phyloP scores from a whole-genome alignment of 2,329 filamentous ascomycete species.

The Trichoderma sp. region DNA sequence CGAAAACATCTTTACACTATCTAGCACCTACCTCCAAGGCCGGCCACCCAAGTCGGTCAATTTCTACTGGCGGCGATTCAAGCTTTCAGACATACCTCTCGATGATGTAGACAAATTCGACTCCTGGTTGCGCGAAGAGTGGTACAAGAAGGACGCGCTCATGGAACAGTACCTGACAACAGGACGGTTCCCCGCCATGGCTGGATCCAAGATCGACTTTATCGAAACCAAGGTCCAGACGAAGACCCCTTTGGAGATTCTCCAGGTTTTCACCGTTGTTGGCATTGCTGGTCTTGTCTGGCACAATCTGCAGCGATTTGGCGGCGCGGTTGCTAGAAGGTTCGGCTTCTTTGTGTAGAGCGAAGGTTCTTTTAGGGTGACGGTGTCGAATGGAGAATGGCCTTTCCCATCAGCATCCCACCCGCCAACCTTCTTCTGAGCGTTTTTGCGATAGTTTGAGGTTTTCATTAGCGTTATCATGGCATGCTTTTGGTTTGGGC shows the following conservation, averaged over 20 bases:
- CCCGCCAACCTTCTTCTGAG: neutral
- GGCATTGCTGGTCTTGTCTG: conserved; percentile 43
- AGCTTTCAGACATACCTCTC: conserved; percentile 75
- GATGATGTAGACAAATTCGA: conserved; percentile 73
- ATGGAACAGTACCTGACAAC: conserved; percentile 78
- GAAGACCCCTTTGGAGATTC: conserved; percentile 51
- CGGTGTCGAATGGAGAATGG: neutral
- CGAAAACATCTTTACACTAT: conserved; percentile 85
- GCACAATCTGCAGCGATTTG: conserved; percentile 36
- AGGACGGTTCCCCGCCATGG: conserved; percentile 73
- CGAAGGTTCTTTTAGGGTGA: too few relatives aligned
- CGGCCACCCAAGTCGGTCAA: conserved; percentile 92
- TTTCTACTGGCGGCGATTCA: conserved; percentile 91
- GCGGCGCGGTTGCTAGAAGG: conserved; percentile 23
- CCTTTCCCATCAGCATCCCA: neutral
- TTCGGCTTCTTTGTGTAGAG: conserved; percentile 23
- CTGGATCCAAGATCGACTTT: conserved; percentile 45
- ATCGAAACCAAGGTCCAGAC: conserved; percentile 59
- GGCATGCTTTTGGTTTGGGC: neutral
- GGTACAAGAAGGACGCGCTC: conserved; percentile 88
- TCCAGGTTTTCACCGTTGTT: conserved; percentile 52
- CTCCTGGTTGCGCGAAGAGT: conserved; percentile 77
- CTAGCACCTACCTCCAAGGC: conserved; percentile 84
- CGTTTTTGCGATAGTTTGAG: neutral
- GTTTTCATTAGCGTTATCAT: conserved; percentile 5